Percentiles rank a stretch among this genome's conserved stretches.
phyloP scores from a whole-genome alignment of 1,284 basidiomycete genomes.

The Paramarasmius palmivorus region DNA sequence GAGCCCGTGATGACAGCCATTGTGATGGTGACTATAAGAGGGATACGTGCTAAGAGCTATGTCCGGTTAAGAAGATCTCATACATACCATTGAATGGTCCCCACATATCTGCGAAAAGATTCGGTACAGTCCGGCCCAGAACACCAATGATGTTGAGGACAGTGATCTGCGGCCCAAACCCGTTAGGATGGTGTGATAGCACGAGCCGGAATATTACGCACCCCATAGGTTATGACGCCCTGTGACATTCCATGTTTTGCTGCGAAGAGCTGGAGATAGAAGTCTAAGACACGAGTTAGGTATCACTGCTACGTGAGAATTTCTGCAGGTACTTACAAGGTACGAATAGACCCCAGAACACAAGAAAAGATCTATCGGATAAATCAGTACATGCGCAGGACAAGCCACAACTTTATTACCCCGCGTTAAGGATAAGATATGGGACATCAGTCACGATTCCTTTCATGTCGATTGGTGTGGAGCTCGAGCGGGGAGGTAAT shows the following conservation, averaged over 20 bases:
- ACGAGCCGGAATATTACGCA: neutral
- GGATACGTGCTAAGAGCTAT: neutral
- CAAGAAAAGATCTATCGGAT: conserved; percentile 14
- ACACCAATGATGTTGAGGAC: conserved; percentile 38
- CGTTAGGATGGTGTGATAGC: neutral
- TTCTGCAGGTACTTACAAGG: conserved; percentile 13
- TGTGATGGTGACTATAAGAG: conserved; percentile 16
- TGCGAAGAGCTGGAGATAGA: conserved; percentile 46
- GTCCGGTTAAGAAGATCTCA: neutral
- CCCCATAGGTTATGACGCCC: conserved; percentile 36
- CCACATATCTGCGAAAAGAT: conserved; percentile 34
- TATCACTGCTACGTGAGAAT: neutral
- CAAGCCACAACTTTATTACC: conserved; percentile 5
- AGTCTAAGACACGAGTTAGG: conserved; percentile 26
- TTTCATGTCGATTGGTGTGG: conserved; percentile 7
- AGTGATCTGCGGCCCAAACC: conserved; percentile 32
- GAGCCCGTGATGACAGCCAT: conserved; percentile 16
- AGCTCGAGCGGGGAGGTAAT: conserved; percentile 15
- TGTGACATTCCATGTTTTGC: conserved; percentile 33
- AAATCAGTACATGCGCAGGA: neutral
- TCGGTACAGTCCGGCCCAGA: conserved; percentile 42
- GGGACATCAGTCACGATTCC: conserved; percentile 21
- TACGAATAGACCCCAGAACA: conserved; percentile 21
- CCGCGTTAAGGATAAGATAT: conserved; percentile 16
- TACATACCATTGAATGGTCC: conserved; percentile 36